Base-by-base conservation (phyloP, 805 yeast genomes). In the Yamadazyma laniorum region DNA sequence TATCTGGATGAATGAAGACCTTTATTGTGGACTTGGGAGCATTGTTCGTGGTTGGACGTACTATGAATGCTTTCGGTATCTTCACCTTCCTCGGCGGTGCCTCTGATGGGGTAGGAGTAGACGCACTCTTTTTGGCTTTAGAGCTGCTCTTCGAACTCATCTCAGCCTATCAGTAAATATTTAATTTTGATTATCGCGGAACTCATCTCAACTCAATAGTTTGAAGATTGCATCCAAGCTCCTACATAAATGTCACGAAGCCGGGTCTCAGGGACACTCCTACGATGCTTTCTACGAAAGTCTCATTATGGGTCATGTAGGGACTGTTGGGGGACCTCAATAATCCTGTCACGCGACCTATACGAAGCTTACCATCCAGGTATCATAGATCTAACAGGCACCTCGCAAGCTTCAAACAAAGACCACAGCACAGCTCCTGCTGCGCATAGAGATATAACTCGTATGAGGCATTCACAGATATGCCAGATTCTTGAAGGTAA, bases 1-100 rank as follows among this genome's bases (percentile, higher is more conserved):
- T 63, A 1, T 71, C 69, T 0, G 70, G 63, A 39, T 74, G 67
- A 3, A 79, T 39, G 16, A 56, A 56, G 0, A 67, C 70, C 39
- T 65, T 67, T n/a, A 63, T 50, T 25, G 57, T 46, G 7, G 63
- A 50, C 34, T 69, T 70, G 7, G 43, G 33, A 4, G 22, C 15
- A 12, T 4, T 5, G 11, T 44, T 44, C 2, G 40, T 21, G 2
- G 55, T 35, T 1, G 75, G 75, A 15, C 77, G 48, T 5, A 59
- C 67, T n/a, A 71, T 65, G 43, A 52, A 67, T 6, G 52, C 34
- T 47, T 65, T 67, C 2, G 76, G 77, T 1, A 65, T 22, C 42
- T 70, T 71, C 27, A 64, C 29, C 45, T 60, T 63, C 51, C 64
- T 67, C 8, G 50, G 45, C 3, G 58, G 44, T 3, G 48, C 46